Evolutionary conservation across 306 rosid species (phyloP).

Genomic region (Astragalus glycyphyllos): DNA sequence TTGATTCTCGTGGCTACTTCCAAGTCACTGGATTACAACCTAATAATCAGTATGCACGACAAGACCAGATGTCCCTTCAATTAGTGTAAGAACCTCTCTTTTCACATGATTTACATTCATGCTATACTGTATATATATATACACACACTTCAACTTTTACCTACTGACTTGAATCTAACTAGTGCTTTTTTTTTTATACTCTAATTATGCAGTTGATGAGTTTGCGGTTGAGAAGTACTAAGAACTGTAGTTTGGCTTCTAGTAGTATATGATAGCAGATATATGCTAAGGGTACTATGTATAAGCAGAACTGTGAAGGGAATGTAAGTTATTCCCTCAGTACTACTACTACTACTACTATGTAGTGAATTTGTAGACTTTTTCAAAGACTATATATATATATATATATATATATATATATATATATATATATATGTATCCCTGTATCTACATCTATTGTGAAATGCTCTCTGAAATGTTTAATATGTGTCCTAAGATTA

Average conservation of each 20-base stretch:
- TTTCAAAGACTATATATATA: conserved; percentile 29
- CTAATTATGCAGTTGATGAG: conserved; percentile 48
- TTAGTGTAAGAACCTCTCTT: conserved; percentile 58
- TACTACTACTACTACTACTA: conserved; percentile 18
- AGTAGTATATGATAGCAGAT: conserved; percentile 45
- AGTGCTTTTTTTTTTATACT: neutral
- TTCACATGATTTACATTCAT: no score
- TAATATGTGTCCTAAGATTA: conserved; percentile 32
- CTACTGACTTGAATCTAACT: conserved; percentile 10
- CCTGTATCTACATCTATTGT: conserved; percentile 36
- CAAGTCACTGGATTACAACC: conserved; percentile 85
- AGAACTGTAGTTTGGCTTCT: conserved; percentile 42
- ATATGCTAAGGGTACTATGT: conserved; percentile 37
- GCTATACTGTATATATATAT: no score
- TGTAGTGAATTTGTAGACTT: conserved; percentile 36
- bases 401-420: no score
- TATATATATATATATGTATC: neutral
- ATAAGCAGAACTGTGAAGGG: conserved; percentile 40
- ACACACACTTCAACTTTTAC: no score
- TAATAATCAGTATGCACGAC: conserved; percentile 64
- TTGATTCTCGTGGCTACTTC: conserved; percentile 74
- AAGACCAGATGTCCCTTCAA: conserved; percentile 83
- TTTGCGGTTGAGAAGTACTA: conserved; percentile 34
- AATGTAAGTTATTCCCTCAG: conserved; percentile 31
- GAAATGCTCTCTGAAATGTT: conserved; percentile 25